phyloP scores from a whole-genome alignment of 2,329 filamentous ascomycete species.

The Xylariomycetidae sp. region DNA sequence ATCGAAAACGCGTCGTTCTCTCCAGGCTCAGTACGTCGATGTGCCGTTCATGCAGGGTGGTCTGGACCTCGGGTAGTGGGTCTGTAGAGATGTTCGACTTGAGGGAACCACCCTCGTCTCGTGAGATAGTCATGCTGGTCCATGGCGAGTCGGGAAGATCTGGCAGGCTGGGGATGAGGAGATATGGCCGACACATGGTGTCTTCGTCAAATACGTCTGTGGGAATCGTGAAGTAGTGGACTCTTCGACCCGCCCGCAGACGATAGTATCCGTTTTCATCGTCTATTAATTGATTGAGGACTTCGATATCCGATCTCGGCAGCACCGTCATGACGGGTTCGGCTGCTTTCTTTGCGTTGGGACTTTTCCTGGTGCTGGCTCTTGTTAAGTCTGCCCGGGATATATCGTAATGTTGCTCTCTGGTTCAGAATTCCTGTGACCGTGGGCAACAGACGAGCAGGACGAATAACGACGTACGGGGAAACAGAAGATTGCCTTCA shows the following conservation, averaged over 20 bases:
- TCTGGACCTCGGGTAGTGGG: slow-evolving; percentile 12
- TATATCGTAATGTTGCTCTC: no score
- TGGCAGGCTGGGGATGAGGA: slow-evolving; percentile 23
- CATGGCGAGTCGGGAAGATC: slow-evolving; percentile 19
- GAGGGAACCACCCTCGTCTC: slow-evolving; percentile 11
- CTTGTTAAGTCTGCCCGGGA: no score
- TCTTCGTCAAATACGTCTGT: slow-evolving; percentile 22
- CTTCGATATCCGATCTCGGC: slow-evolving; percentile 3
- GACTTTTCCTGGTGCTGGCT: no score
- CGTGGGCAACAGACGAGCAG: no score
- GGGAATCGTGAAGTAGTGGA: slow-evolving; percentile 21
- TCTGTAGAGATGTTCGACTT: slow-evolving; percentile 10
- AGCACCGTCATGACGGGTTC: no score
- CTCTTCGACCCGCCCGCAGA: slow-evolving; percentile 12
- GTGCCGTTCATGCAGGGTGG: slow-evolving; percentile 18
- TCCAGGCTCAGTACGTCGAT: slow-evolving; percentile 20
- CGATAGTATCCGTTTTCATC: slow-evolving; percentile 15
- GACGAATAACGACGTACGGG: no score
- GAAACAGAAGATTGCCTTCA: no score
- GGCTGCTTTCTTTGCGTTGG: no score
- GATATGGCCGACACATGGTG: slow-evolving; percentile 27
- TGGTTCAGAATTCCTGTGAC: no score
- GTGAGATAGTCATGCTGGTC: slow-evolving; percentile 19
- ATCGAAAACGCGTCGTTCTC: slow-evolving; percentile 16
- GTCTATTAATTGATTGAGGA: slow-evolving; percentile 9